Evolutionary conservation across 306 rosid genomes (phyloP).

Genomic region (Glycine tomentella): DNA sequence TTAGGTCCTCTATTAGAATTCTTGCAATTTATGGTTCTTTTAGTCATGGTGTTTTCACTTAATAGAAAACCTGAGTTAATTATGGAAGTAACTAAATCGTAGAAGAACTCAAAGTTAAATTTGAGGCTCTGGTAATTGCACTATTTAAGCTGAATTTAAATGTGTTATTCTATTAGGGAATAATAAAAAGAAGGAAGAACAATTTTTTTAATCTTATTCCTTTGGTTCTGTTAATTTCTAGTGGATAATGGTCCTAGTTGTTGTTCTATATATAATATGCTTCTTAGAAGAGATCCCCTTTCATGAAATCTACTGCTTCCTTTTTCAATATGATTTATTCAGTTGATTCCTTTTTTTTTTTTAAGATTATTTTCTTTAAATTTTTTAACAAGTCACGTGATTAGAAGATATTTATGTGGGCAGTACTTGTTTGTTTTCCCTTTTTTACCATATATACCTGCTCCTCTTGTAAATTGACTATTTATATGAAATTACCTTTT

Average conservation of each 20-base stretch:
- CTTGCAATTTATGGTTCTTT: slow-evolving; percentile 36
- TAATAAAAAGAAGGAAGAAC: not conserved
- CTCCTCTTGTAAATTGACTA: slow-evolving; percentile 40
- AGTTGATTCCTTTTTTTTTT: not conserved
- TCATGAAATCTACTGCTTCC: slow-evolving; percentile 2
- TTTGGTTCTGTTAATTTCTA: not conserved
- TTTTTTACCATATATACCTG: slow-evolving; percentile 23
- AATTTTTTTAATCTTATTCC: not conserved
- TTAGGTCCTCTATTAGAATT: slow-evolving; percentile 41
- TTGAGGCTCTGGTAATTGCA: slow-evolving; percentile 12
- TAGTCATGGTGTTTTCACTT: slow-evolving; percentile 25
- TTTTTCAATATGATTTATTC: slow-evolving; percentile 18
- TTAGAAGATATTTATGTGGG: slow-evolving; percentile 13
- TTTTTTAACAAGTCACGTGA: not conserved
- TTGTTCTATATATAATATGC: slow-evolving; percentile 29
- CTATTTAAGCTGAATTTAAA: not conserved
- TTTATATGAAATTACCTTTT: slow-evolving; percentile 53
- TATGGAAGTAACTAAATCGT: slow-evolving; percentile 6
- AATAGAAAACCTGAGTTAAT: slow-evolving; percentile 23
- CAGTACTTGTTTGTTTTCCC: not conserved
- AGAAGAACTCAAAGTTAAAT: slow-evolving; percentile 32
- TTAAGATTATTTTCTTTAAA: not conserved
- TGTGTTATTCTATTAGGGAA: slow-evolving; percentile 8
- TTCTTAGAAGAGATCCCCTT: slow-evolving; percentile 26
- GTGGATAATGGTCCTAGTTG: slow-evolving; percentile 37